Evolutionary conservation across 2,329 filamentous ascomycete genomes (phyloP).

Genomic region (Tolypocladium ovalisporum): DNA sequence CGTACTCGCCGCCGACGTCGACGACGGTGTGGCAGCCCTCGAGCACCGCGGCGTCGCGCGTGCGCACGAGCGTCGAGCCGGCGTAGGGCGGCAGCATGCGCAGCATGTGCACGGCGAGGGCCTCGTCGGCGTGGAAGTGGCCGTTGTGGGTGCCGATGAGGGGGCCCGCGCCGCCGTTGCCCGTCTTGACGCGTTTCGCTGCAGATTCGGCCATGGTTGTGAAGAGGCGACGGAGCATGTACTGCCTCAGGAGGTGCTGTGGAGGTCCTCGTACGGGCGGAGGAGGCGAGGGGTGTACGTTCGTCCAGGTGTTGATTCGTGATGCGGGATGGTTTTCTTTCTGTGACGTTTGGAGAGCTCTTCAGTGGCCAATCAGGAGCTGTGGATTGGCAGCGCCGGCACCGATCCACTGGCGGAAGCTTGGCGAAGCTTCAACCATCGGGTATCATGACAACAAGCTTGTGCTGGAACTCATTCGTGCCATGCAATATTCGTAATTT

Average conservation of each 20-base stretch:
- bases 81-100: slow-evolving; percentile 76
- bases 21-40: slow-evolving; percentile 86
- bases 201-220: slow-evolving; percentile 47
- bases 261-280: background rate
- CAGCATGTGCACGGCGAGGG: slow-evolving; percentile 91
- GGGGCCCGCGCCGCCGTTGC: slow-evolving; percentile 19
- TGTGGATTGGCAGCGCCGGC: background rate
- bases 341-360: background rate
- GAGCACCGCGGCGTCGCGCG: slow-evolving; percentile 71
- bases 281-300: background rate
- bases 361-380: background rate
- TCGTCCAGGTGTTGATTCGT: background rate
- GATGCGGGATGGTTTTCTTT: background rate
- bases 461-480: too few relatives aligned
- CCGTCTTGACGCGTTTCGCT: slow-evolving; percentile 76
- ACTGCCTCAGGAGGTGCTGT: slow-evolving; percentile 1
- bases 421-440: background rate
- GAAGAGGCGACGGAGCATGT: slow-evolving; percentile 21
- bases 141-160: slow-evolving; percentile 93
- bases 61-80: slow-evolving; percentile 66
- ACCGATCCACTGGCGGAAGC: background rate
- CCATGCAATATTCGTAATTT: too few relatives aligned
- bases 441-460: too few relatives aligned
- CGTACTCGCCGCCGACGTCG: slow-evolving; percentile 94
- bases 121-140: slow-evolving; percentile 98